Evolutionary conservation across 2,329 filamentous ascomycete species (phyloP).

Genomic region (Orbilia brochopaga): DNA sequence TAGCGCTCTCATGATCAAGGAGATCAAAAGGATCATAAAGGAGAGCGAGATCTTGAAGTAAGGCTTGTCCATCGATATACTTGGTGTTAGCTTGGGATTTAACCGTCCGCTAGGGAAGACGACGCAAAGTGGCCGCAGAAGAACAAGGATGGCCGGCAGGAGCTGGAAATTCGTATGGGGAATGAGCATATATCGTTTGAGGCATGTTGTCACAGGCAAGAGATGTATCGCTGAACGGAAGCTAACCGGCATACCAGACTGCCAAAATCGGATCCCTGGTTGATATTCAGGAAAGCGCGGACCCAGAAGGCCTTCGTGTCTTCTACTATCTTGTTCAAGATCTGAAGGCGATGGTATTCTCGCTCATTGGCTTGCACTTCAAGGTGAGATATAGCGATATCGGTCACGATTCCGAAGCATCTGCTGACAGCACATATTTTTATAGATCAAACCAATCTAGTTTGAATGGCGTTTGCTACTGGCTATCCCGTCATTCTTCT

Average conservation of each 20-base stretch:
- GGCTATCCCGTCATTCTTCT: constrained; percentile 13
- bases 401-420: neutral
- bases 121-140: constrained; percentile 98
- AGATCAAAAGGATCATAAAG: constrained; percentile 97
- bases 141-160: constrained; percentile 97
- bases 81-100: constrained; percentile 5
- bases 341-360: constrained; percentile 94
- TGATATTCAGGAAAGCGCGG: constrained; percentile 93
- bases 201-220: constrained; percentile 61
- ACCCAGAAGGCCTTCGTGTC: constrained; percentile 92
- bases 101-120: constrained; percentile 73
- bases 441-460: constrained; percentile 48
- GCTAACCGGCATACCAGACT: constrained; percentile 66
- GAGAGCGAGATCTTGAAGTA: constrained; percentile 97
- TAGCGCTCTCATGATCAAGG: constrained; percentile 83
- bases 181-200: constrained; percentile 98
- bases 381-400: constrained; percentile 66
- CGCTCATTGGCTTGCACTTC: constrained; percentile 93
- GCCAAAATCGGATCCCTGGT: constrained; percentile 97
- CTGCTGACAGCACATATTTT: constrained; percentile 4
- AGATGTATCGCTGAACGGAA: neutral
- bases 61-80: constrained; percentile 51
- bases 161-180: constrained; percentile 90
- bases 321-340: constrained; percentile 99
- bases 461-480: neutral